Base-by-base conservation (phyloP, 768 basidiomycete genomes). In the Pisolithus marmoratus region DNA sequence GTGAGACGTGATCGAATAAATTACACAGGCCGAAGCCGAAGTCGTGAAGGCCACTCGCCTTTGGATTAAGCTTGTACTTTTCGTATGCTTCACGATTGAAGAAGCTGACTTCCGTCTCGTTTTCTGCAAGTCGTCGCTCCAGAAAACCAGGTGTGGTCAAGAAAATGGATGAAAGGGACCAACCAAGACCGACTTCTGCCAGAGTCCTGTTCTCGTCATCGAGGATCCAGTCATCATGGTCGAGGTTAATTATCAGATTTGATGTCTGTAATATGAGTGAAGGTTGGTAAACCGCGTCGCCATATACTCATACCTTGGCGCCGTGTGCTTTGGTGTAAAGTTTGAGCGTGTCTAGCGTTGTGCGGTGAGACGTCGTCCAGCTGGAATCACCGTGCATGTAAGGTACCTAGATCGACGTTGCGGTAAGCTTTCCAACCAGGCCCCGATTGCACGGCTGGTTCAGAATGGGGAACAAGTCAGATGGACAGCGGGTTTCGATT, bases 211-310 rank as follows among this genome's bases (percentile, higher is more conserved):
- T 63, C 38, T 85, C 85, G 56, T 92, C 83, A 44, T 80, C 71
- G 15, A 94, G 70, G 55, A 97, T 90, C 90, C 93, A 95, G 8
- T 92, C 89, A 52, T 98, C 95, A 61, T 94, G 81, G 62, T 96
- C 93, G 52, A 98, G 79, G 68, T 99, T 99, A 64, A 99, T 97
- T 69, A 99, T 97, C 26, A 99, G 77, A 71, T 99, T 98, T 29
- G 89, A 89, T 1, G 94, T 95, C 95, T 97, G 60, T 15, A 34
- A 38, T 46, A 34, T 5, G 34, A 14, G 34, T 34, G 34, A 34
- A 34, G 14, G 15, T 34, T 34, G 34, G 34, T 4, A 15, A n/a
- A 34, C 34, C 14, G 6, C 17, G 26, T 8, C 27, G 23, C 17
- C 46, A 19, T 20, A 41, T 6, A 34, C 29, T 50, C 68, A 19